Conservation (phyloP, 1,284 basidiomycete species). For the Schizophyllum amplum region DNA sequence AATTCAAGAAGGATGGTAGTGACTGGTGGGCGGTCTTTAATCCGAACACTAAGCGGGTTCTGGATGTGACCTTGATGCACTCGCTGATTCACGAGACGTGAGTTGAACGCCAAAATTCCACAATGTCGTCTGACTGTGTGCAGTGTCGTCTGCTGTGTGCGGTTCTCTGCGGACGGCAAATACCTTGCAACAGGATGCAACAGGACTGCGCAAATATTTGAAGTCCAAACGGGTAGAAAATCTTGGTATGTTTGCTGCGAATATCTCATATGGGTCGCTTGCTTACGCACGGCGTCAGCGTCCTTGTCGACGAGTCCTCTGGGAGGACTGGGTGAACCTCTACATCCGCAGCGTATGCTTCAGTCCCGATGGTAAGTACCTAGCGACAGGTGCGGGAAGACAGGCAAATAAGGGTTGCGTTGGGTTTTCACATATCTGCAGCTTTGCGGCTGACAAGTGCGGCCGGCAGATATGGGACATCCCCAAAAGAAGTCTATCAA, state of each 20-base stretch:
- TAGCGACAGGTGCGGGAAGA: conserved; percentile 86
- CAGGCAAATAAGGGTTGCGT: conserved; percentile 66
- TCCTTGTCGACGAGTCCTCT: conserved; percentile 60
- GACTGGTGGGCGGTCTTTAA: conserved; percentile 98
- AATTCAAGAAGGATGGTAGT: conserved; percentile 49
- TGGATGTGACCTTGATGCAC: conserved; percentile 88
- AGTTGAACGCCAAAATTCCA: conserved; percentile 18
- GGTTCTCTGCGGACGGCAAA: conserved; percentile 86
- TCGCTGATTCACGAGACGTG: conserved; percentile 91
- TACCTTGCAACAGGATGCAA: conserved; percentile 90
- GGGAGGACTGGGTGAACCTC: conserved; percentile 62
- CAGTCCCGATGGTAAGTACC: conserved; percentile 72
- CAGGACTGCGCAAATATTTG: conserved; percentile 84
- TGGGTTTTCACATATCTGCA: conserved; percentile 2
- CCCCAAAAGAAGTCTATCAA: conserved; percentile 60
- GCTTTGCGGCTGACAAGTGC: background rate
- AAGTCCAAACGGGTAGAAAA: conserved; percentile 81
- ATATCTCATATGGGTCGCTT: background rate
- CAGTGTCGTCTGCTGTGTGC: conserved; percentile 88
- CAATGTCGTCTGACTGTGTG: background rate
- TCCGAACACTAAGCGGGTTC: conserved; percentile 70
- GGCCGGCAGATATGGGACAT: conserved; percentile 86
- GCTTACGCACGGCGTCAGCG: conserved; percentile 31
- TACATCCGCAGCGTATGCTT: conserved; percentile 85
- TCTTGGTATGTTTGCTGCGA: conserved; percentile 45